Percentiles rank a stretch among this genome's conserved stretches.
These are phyloP conservation scores for Dactylellina parvicollis DNA, from an alignment of 2,329 filamentous ascomycete genomes.

Conservation along the genomic window DNA sequence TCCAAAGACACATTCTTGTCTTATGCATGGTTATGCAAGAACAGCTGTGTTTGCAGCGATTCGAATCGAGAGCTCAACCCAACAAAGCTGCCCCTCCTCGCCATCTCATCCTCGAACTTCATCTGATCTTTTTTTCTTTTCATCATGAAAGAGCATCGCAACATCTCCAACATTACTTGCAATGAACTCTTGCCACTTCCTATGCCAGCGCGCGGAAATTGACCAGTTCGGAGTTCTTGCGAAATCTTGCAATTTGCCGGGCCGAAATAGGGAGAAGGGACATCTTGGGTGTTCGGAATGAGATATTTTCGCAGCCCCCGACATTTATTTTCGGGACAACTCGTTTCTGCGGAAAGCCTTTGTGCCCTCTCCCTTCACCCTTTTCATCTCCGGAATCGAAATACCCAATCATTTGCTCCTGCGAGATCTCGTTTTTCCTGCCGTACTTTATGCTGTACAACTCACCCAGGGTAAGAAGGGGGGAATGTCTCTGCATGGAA, in stretches of 20 bases:
- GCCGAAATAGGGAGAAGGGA: constrained; percentile 46
- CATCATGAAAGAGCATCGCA: background rate
- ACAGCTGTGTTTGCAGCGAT: constrained; percentile 37
- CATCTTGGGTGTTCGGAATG: constrained; percentile 44
- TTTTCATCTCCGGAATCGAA: constrained; percentile 18
- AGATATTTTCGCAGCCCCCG: constrained; percentile 51
- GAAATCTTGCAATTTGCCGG: constrained; percentile 38
- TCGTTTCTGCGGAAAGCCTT: constrained; percentile 7
- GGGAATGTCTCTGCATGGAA: constrained; percentile 22
- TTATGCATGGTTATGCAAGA: constrained; percentile 54
- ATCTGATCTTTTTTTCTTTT: constrained; percentile 35
- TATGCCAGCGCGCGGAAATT: constrained; percentile 33
- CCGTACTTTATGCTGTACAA: constrained; percentile 38
- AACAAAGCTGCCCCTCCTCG: constrained; percentile 32
- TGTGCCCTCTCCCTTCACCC: constrained; percentile 12
- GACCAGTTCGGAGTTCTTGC: constrained; percentile 26
- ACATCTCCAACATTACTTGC: background rate
- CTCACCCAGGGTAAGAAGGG: constrained; percentile 12
- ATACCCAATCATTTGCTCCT: constrained; percentile 37
- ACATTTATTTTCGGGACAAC: constrained; percentile 34
- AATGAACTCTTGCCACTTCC: constrained; percentile 10
- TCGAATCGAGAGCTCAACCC: constrained; percentile 45
- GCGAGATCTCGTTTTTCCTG: constrained; percentile 47
- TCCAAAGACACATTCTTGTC: constrained; percentile 42
- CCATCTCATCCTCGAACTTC: constrained; percentile 20